phyloP scores from a whole-genome alignment of 768 basidiomycete genomes.

The Coprinopsis sp. region DNA sequence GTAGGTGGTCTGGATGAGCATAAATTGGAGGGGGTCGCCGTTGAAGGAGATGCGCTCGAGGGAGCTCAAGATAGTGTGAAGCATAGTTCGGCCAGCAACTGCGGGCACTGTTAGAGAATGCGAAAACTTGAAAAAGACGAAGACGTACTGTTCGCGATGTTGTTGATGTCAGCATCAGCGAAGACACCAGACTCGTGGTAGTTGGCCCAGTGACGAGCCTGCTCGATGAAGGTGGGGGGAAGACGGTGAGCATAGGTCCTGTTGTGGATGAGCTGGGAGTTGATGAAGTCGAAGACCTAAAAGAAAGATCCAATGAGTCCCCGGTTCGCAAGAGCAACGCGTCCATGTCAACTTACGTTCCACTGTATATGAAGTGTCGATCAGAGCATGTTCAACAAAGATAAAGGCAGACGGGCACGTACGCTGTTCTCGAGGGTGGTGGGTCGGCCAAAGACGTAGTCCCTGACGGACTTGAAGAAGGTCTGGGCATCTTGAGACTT shows the following conservation, averaged over 20 bases:
- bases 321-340: slow-evolving; percentile 2
- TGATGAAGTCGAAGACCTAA: slow-evolving; percentile 75
- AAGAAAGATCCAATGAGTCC: slow-evolving; percentile 9
- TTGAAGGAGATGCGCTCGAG: slow-evolving; percentile 77
- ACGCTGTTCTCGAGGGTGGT: slow-evolving; percentile 67
- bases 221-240: slow-evolving; percentile 72
- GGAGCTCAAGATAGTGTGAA: slow-evolving; percentile 65
- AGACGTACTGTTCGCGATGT: slow-evolving; percentile 74
- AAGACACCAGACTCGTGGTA: slow-evolving; percentile 79
- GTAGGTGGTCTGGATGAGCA: slow-evolving; percentile 78
- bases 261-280: slow-evolving; percentile 75
- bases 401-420: slow-evolving; percentile 22
- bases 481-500: slow-evolving; percentile 49
- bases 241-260: slow-evolving; percentile 75
- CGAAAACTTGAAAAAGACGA: background rate
- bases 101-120: background rate
- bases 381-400: slow-evolving; percentile 12
- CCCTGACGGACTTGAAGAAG: slow-evolving; percentile 63
- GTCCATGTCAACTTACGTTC: slow-evolving; percentile 59
- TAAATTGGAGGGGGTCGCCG: slow-evolving; percentile 73
- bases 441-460: slow-evolving; percentile 68
- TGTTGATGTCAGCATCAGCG: slow-evolving; percentile 52
- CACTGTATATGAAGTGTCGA: slow-evolving; percentile 42
- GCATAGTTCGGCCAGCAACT: slow-evolving; percentile 82
- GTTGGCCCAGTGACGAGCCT: slow-evolving; percentile 70